phyloP scores from a whole-genome alignment of 257 asterid species.

The Fraxinus cuspidata region DNA sequence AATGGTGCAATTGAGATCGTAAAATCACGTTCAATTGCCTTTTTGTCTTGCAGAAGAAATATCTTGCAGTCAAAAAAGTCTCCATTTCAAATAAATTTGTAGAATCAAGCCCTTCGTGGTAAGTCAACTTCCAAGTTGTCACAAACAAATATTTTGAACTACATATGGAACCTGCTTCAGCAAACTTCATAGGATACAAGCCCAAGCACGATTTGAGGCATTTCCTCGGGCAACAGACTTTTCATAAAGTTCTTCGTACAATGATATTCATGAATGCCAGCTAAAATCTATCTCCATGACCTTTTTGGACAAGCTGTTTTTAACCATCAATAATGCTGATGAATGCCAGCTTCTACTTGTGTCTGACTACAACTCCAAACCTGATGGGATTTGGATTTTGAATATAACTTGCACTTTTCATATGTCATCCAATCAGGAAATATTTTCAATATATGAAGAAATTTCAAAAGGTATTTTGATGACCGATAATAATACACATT shows the following conservation, averaged over 20 bases:
- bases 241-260: constrained; percentile 77
- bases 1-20: constrained; percentile 10
- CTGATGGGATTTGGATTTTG: no score
- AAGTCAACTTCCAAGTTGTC: constrained; percentile 8
- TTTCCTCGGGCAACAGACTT: constrained; percentile 49
- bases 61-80: background rate
- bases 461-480: no score
- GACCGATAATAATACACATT: no score
- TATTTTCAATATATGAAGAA: no score
- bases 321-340: constrained; percentile 55
- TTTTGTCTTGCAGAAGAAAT: constrained; percentile 10
- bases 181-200: constrained; percentile 3
- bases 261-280: constrained; percentile 83
- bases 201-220: constrained; percentile 38
- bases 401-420: no score
- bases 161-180: constrained; percentile 16
- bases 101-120: constrained; percentile 19
- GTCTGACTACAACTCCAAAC: no score
- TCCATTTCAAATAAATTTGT: constrained; percentile 18
- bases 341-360: constrained; percentile 52
- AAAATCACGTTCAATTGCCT: constrained; percentile 8
- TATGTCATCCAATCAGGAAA: no score
- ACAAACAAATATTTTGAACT: background rate
- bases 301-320: constrained; percentile 70
- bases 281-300: constrained; percentile 90